Percentiles rank a stretch among this genome's conserved stretches.
These are phyloP conservation scores for Avena eriantha DNA, from an alignment of 176 grass and related monocot genomes.

Conservation along the genomic window DNA sequence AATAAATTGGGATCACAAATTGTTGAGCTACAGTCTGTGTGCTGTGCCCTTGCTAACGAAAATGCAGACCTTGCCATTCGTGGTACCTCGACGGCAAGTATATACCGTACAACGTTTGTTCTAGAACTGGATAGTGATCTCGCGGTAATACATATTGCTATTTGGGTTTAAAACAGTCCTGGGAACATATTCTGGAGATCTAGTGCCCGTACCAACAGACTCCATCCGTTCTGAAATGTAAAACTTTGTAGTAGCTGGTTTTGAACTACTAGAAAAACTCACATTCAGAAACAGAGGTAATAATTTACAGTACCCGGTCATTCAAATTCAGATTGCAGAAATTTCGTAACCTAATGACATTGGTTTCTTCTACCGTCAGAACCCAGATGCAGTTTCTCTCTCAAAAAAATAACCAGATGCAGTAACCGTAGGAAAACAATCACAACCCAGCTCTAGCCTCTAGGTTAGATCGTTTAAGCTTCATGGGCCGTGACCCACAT, in stretches of 20 bases:
- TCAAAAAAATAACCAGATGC: no score
- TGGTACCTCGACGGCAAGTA: constrained; percentile 17
- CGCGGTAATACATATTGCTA: not conserved
- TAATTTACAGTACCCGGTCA: no score
- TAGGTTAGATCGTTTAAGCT: no score
- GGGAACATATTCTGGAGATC: not conserved
- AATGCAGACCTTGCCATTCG: not conserved
- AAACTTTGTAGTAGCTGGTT: no score
- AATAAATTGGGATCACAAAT: constrained; percentile 38
- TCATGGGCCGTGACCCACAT: no score
- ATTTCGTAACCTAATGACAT: not conserved
- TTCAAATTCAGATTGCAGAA: not conserved
- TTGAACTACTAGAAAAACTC: no score
- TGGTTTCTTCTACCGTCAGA: not conserved
- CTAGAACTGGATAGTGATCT: not conserved
- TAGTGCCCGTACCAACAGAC: not conserved
- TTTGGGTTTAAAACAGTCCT: not conserved
- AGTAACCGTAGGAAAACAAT: not conserved
- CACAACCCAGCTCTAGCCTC: not conserved
- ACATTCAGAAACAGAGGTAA: no score
- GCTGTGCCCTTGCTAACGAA: not conserved
- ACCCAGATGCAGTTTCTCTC: no score
- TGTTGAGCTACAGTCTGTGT: not conserved
- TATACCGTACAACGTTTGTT: not conserved
- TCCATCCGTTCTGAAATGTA: no score